Base-by-base conservation (phyloP, 1,284 basidiomycete species). In the Cryptococcus sp. region DNA sequence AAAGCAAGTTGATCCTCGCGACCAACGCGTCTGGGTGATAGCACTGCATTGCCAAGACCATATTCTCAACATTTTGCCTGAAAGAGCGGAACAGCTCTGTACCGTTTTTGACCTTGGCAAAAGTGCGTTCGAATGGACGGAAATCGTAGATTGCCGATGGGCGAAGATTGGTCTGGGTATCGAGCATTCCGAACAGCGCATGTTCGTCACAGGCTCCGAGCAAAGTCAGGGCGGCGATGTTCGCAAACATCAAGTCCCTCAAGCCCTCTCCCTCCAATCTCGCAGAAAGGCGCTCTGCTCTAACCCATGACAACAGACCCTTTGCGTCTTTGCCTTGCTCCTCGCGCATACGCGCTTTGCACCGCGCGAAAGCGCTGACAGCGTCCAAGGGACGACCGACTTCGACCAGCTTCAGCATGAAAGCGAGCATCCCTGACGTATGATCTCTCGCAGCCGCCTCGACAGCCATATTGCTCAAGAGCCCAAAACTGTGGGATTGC, bases 161-260 rank as follows among this genome's bases (percentile, higher is more conserved):
- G 38, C 54, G 48, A 16, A 56, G 41, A 56, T 65, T 55, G 11
- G 50, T 39, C 3, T 52, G 46, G 20, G 52, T 58, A 44, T 65
- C 63, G 11, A 65, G 34, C 40, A 70, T 50, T 6, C 44, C 25
- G 7, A 57, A 57, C 16, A 68, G 37, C 3, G 49, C 49, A 8
- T 44, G 26, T 26, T 57, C 58, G 43, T 67, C 57, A 43, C 66
- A 54, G 25, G 59, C 46, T 23, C 66, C 61, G 29, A 71, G 54
- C 52, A 70, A 58, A 8, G 66, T 68, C 46, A 63, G 53, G 0
- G 68, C 64, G 1, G 66, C 65, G 5, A 73, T 46, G 20, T 65
- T 54, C 13, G 57, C 46, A 20, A 68, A 53, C 16, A 57, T 50
- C 1, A 73, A 44, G 2, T 59, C 55, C 19, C 55, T 48, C 34